A percentile compares a stretch with the other conserved stretches of the same genome.
Conservation (phyloP, 768 basidiomycete genomes). For the Hygrophoropsis aurantiaca region DNA sequence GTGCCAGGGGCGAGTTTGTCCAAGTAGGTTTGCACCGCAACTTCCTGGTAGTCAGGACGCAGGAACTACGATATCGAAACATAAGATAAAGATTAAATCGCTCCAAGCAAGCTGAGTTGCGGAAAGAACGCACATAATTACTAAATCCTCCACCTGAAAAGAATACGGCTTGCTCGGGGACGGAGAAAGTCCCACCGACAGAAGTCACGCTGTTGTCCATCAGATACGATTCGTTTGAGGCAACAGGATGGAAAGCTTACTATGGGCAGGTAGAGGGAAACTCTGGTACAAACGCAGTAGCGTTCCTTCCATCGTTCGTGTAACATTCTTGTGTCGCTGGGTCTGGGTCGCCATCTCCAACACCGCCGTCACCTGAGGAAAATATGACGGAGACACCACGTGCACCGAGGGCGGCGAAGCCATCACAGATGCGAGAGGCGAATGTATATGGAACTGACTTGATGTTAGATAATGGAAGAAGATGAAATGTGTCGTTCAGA, state of each 20-base stretch:
- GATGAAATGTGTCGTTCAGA: no score
- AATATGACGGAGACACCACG: constrained; percentile 67
- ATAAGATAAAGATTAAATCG: constrained; percentile 15
- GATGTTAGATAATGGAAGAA: no score
- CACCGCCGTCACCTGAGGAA: constrained; percentile 69
- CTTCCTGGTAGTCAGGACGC: constrained; percentile 54
- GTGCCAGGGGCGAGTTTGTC: constrained; percentile 43
- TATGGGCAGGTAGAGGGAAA: constrained; percentile 67
- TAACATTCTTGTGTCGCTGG: constrained; percentile 53
- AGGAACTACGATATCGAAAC: no score
- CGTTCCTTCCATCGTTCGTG: constrained; percentile 58
- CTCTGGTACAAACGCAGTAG: constrained; percentile 49
- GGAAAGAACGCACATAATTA: constrained; percentile 46
- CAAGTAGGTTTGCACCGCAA: constrained; percentile 45
- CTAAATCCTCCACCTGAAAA: constrained; percentile 81
- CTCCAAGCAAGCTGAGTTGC: no score
- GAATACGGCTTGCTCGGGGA: constrained; percentile 58
- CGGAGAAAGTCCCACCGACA: constrained; percentile 61
- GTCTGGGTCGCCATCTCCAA: constrained; percentile 59
- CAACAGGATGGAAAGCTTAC: constrained; percentile 28
- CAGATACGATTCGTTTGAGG: not conserved
- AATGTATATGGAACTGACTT: constrained; percentile 58
- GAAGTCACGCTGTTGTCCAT: constrained; percentile 56
- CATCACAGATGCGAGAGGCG: constrained; percentile 56
- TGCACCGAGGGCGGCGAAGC: constrained; percentile 66